Percentiles rank a stretch among this genome's conserved stretches.
Conservation (phyloP, 768 basidiomycete species). For the Melanogaster broomeanus region DNA sequence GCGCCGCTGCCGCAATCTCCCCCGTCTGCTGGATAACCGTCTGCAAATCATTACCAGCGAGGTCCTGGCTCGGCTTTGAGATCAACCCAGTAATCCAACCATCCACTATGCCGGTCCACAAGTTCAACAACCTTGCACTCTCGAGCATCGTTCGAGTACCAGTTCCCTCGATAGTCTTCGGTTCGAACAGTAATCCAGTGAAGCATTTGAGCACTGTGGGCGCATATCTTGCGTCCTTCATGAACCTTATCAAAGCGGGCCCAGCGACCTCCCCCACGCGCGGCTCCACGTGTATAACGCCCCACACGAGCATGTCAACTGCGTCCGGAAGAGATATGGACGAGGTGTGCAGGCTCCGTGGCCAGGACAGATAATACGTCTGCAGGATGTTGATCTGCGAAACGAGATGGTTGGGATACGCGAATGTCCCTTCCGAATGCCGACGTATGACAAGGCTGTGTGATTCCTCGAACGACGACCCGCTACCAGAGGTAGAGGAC, state of each 20-base stretch:
- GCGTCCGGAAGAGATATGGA: slow-evolving; percentile 56
- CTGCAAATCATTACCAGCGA: slow-evolving; percentile 43
- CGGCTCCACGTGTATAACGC: slow-evolving; percentile 86
- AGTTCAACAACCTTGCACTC: slow-evolving; percentile 59
- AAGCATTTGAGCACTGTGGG: slow-evolving; percentile 62
- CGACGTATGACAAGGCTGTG: slow-evolving; percentile 67
- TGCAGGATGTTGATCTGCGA: slow-evolving; percentile 73
- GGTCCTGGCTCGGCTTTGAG: slow-evolving; percentile 39
- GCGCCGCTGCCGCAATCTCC: slow-evolving; percentile 68
- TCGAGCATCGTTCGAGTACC: slow-evolving; percentile 66
- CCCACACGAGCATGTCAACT: slow-evolving; percentile 77
- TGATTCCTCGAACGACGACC: slow-evolving; percentile 65
- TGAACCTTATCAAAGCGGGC: slow-evolving; percentile 70
- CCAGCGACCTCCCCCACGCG: slow-evolving; percentile 66
- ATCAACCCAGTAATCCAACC: slow-evolving; percentile 59
- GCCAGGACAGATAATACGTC: slow-evolving; percentile 82
- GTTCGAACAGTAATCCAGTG: slow-evolving; percentile 73
- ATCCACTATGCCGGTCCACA: slow-evolving; percentile 77
- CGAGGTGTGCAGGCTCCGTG: slow-evolving; percentile 68
- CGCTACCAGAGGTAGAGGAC: slow-evolving; percentile 33
- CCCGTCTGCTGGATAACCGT: slow-evolving; percentile 46
- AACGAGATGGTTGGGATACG: slow-evolving; percentile 61
- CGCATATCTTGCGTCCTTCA: slow-evolving; percentile 58
- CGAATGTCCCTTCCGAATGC: slow-evolving; percentile 62
- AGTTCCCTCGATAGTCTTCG: slow-evolving; percentile 60